Evolutionary conservation across 2,329 filamentous ascomycete genomes (phyloP), one percentile per base, ranked within the genome.

Genomic region (Fusarium newnesense): DNA sequence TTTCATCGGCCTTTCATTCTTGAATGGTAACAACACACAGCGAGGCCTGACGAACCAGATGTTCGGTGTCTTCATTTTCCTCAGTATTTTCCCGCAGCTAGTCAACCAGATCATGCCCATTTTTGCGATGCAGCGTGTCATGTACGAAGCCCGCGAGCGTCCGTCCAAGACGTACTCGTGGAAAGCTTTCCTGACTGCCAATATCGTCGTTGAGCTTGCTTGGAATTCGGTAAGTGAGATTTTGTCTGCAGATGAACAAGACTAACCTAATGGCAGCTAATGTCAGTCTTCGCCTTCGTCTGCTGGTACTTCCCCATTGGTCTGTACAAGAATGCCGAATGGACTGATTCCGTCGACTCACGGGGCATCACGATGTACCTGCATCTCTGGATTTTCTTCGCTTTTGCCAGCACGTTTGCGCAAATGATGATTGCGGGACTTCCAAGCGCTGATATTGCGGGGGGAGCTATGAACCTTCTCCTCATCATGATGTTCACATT

Each of bases 1-100:
- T 4, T 93, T 93, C 79, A 91, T 93, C 64, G 92, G 92, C 4
- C 90, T 93, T 76, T 91, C 89, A 0, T 92, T 93, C 77, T 89
- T 88, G 80, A 87, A 91, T 39, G 86, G 88, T 15, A 83, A 88
- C 32, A 87, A 87, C 70, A 89, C 88, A 1, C 84, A 88, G 47
- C 89, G 92, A 72, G 91, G 92, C 34, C 83, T 94, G 13, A 91
- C 93, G 76, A 92, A 93, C 77, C 89, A 91, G 62, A 87, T 94
- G 81, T 94, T 94, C 79, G 87, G 87, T 64, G 89, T 94, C 63
- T 94, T 94, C 82, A 90, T 93, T 86, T 84, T 93, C 70, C 82
- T 89, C 60, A 93, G 89, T 21, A 91, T 94, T 79, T 94, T 94
- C 80, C 88, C 89, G 30, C 86, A 89, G 60, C 80, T 93, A 49